Evolutionary conservation across 306 rosid species (phyloP).

Genomic region (Crotalaria pallida): DNA sequence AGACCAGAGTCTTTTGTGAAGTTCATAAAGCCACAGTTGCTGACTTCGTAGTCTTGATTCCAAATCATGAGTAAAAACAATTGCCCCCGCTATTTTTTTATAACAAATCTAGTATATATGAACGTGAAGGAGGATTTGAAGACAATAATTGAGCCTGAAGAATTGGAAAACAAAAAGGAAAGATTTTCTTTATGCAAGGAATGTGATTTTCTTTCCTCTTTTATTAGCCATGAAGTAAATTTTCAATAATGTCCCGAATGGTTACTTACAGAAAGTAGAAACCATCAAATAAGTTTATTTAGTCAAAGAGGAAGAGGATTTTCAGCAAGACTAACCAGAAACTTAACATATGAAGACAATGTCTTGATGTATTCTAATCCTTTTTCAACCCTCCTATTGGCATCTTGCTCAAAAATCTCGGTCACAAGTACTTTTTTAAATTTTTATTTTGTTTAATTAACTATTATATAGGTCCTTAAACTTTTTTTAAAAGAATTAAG

Average conservation of each 20-base stretch:
- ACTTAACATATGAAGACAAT: neutral
- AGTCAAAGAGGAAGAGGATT: neutral
- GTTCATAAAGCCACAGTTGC: neutral
- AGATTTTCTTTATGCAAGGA: neutral
- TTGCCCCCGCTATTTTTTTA: neutral
- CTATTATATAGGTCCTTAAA: too few species aligned
- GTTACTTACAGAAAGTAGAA: too few species aligned
- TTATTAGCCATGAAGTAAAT: neutral
- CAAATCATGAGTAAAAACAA: neutral
- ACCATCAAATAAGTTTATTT: neutral
- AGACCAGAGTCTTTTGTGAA: neutral
- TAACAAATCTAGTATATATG: neutral
- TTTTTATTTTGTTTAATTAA: too few species aligned
- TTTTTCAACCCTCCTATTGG: slow-evolving; percentile 47
- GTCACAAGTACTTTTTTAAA: too few species aligned
- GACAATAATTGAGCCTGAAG: neutral
- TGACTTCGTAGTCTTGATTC: neutral
- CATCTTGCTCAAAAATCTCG: too few species aligned
- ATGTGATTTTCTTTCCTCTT: neutral
- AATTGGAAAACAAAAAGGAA: neutral
- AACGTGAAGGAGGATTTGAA: neutral
- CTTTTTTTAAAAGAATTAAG: too few species aligned
- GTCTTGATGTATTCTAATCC: slow-evolving; percentile 25
- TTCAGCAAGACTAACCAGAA: neutral
- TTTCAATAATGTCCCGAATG: neutral